phyloP scores from a whole-genome alignment of 1,284 basidiomycete species.

The Cronartium ribicola region DNA sequence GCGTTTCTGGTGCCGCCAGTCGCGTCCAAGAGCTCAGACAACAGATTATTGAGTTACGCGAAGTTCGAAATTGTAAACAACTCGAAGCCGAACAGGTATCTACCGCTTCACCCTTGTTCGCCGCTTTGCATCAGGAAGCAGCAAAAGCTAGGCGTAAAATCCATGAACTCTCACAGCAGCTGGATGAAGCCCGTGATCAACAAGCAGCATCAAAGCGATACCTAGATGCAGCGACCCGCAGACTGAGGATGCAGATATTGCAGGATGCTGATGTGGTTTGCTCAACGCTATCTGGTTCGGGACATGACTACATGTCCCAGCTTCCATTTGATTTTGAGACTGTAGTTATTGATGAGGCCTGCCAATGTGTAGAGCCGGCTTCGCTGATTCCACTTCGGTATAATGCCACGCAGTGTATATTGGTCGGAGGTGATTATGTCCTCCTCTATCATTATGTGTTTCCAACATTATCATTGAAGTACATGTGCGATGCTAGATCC shows the following conservation, averaged over 20 bases:
- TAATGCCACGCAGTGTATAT: conserved; percentile 73
- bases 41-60: conserved; percentile 67
- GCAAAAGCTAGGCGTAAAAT: conserved; percentile 64
- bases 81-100: conserved; percentile 57
- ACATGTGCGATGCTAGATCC: conserved; percentile 62
- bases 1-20: conserved; percentile 52
- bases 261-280: conserved; percentile 89
- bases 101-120: conserved; percentile 52
- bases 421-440: conserved; percentile 74
- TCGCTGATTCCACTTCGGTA: conserved; percentile 96
- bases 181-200: conserved; percentile 74
- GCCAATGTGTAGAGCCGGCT: conserved; percentile 92
- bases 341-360: conserved; percentile 96
- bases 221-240: conserved; percentile 70
- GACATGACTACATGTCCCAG: conserved; percentile 76
- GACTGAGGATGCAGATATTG: conserved; percentile 70
- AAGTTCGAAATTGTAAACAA: conserved; percentile 61
- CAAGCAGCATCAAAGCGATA: conserved; percentile 67
- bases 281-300: conserved; percentile 84
- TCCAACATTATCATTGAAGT: neutral
- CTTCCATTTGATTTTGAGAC: conserved; percentile 79
- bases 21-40: conserved; percentile 58
- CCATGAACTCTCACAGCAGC: conserved; percentile 63
- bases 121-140: conserved; percentile 56
- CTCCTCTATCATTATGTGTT: neutral